These are phyloP conservation scores for Salvia splendens DNA, from an alignment of 257 asterid species.

Conservation along the genomic window DNA sequence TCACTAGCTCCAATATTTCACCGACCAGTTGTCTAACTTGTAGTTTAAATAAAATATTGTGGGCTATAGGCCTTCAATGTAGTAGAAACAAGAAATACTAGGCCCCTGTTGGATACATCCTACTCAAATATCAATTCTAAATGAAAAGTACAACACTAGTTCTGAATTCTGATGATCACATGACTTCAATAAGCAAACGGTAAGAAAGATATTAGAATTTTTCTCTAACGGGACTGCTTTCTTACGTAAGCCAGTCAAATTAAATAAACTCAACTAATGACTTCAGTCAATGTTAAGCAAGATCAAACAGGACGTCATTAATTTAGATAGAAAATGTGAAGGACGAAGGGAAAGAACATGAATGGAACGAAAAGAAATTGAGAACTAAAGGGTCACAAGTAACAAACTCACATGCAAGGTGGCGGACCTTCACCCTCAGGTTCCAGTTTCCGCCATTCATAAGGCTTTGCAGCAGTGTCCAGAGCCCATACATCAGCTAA, in stretches of 20 bases:
- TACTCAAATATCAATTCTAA: too few species aligned
- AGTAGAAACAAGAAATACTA: too few species aligned
- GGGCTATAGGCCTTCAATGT: not conserved
- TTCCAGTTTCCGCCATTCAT: conserved; percentile 98
- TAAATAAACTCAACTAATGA: conserved; percentile 3
- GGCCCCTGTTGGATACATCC: too few species aligned
- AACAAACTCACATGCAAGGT: conserved; percentile 91
- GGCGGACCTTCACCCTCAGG: conserved; percentile 99
- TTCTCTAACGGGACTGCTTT: conserved; percentile 8
- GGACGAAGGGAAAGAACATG: conserved; percentile 6
- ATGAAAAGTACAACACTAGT: too few species aligned
- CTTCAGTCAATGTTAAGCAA: conserved; percentile 4
- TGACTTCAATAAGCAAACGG: not conserved
- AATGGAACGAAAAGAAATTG: not conserved
- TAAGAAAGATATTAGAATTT: not conserved
- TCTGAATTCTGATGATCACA: too few species aligned
- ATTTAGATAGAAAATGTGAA: not conserved
- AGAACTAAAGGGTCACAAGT: conserved; percentile 11
- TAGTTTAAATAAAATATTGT: too few species aligned
- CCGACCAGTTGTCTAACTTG: too few species aligned
- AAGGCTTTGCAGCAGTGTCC: conserved; percentile 99
- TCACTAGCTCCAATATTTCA: too few species aligned
- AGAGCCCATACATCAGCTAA: conserved; percentile 99
- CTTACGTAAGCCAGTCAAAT: not conserved
- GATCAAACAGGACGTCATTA: not conserved